phyloP scores from a whole-genome alignment of 2,329 filamentous ascomycete species.

The Aspergillus viridinutans region DNA sequence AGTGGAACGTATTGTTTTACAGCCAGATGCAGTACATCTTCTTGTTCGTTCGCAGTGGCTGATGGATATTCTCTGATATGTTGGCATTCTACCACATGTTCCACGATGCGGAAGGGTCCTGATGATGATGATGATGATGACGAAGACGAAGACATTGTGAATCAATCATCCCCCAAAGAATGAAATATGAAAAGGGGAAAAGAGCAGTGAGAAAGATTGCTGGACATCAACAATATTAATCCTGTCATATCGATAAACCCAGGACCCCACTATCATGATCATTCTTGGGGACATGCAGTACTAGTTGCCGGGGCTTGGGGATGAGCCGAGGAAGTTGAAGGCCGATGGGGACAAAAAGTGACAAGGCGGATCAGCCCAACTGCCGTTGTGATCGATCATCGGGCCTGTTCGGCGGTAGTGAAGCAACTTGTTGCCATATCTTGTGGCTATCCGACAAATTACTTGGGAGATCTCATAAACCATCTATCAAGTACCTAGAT shows the following conservation, averaged over 20 bases:
- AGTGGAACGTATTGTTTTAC: constrained; percentile 86
- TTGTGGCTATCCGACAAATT: neutral
- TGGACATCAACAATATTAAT: neutral
- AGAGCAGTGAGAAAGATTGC: neutral
- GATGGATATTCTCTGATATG: constrained; percentile 79
- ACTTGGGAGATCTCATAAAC: too few relatives aligned
- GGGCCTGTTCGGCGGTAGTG: neutral
- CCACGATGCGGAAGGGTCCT: constrained; percentile 54
- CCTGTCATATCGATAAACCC: neutral
- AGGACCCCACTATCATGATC: neutral
- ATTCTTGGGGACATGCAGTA: constrained; percentile 13
- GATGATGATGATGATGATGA: too few relatives aligned
- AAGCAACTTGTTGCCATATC: neutral
- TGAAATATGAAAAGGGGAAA: neutral
- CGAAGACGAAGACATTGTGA: constrained; percentile 27
- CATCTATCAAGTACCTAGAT: too few relatives aligned
- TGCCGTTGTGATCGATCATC: too few relatives aligned
- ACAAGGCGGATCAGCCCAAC: neutral
- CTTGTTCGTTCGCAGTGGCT: constrained; percentile 67
- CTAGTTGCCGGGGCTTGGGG: constrained; percentile 13
- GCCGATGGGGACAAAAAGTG: neutral
- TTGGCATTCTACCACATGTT: constrained; percentile 69
- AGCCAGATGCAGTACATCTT: constrained; percentile 67
- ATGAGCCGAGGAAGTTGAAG: constrained; percentile 4
- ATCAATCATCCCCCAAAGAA: neutral